Conservation (phyloP, 345 rosid genomes). For the Lenwebbia sp. region DNA sequence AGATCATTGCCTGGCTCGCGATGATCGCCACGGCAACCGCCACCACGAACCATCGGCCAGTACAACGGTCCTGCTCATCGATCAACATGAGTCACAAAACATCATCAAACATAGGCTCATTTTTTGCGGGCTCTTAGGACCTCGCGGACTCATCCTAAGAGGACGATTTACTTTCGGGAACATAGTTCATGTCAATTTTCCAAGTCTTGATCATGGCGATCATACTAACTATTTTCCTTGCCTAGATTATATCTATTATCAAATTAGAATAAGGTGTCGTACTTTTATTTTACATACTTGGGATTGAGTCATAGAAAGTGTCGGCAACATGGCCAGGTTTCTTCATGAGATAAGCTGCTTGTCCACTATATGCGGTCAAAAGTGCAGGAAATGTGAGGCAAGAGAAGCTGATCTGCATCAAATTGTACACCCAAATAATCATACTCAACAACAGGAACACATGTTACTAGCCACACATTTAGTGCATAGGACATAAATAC, state of each 20-base stretch:
- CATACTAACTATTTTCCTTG: conserved; percentile 54
- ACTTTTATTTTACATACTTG: not conserved
- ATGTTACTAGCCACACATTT: too few relatives aligned
- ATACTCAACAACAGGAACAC: not conserved
- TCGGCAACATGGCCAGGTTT: not conserved
- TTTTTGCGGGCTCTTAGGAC: not conserved
- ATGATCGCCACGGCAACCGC: conserved; percentile 68
- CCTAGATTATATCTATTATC: conserved; percentile 27
- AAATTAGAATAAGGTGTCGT: conserved; percentile 25
- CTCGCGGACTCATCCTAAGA: not conserved
- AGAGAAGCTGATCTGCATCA: conserved; percentile 67
- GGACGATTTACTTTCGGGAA: not conserved
- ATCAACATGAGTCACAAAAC: not conserved
- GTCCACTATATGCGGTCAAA: not conserved
- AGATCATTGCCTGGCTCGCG: conserved; percentile 88
- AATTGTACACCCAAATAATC: too few relatives aligned
- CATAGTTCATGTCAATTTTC: not conserved
- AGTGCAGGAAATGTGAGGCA: not conserved
- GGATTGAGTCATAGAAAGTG: not conserved
- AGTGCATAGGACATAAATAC: too few relatives aligned
- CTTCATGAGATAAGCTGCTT: conserved; percentile 1
- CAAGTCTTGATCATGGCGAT: not conserved
- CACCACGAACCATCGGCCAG: conserved; percentile 67
- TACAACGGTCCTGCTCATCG: conserved; percentile 39
- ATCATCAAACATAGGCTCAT: not conserved